Conservation (phyloP, 225 moss, liverwort and hornwort species). For the Physcomitrellopsis africana region DNA sequence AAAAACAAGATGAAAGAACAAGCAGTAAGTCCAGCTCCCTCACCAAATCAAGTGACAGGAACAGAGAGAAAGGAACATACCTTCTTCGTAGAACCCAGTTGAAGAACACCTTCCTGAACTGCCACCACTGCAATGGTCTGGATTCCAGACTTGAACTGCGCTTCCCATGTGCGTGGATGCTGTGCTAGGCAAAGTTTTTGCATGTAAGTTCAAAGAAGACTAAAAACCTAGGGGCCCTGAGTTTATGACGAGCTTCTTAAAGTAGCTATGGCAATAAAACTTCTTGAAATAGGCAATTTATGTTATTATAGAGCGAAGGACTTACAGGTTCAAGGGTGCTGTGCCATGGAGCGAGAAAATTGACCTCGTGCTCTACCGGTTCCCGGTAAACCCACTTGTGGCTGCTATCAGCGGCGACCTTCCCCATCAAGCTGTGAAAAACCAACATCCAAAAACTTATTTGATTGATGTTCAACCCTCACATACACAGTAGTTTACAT, state of each 20-base stretch:
- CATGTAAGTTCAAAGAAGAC: background rate
- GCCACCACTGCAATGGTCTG: constrained; percentile 68
- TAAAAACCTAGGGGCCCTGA: background rate
- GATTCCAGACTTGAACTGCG: constrained; percentile 68
- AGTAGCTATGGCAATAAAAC: no score
- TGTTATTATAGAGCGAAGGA: background rate
- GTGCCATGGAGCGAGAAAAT: constrained; percentile 91
- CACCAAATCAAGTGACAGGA: no score
- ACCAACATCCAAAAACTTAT: background rate
- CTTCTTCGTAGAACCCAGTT: constrained; percentile 66
- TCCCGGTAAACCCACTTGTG: constrained; percentile 98
- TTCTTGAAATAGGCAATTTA: no score
- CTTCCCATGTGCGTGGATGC: constrained; percentile 75
- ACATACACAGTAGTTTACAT: no score
- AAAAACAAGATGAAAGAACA: no score
- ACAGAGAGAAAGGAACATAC: constrained; percentile 11
- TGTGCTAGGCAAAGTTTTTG: constrained; percentile 28
- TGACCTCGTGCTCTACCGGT: constrained; percentile 88
- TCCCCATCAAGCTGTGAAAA: constrained; percentile 82
- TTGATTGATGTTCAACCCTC: background rate
- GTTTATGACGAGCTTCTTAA: no score
- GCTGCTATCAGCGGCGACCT: constrained; percentile 89
- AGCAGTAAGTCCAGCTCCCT: no score
- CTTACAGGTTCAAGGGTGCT: constrained; percentile 90
- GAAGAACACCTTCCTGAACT: constrained; percentile 65